These are phyloP conservation scores for Coniella vitis DNA, from an alignment of 2,329 filamentous ascomycete species.

Conservation along the genomic window DNA sequence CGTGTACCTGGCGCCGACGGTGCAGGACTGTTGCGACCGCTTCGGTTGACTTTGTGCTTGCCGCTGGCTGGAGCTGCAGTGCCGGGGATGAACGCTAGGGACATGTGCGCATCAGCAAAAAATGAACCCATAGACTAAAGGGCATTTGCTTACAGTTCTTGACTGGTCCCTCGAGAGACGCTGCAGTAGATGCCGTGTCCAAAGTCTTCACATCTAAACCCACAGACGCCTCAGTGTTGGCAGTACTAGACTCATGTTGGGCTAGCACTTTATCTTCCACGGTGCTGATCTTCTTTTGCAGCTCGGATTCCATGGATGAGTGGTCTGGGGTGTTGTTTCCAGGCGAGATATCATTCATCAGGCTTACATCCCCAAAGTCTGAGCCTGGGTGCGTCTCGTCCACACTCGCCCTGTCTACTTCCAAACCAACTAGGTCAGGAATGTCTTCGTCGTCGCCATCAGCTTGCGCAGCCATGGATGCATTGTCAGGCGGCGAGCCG, in stretches of 20 bases:
- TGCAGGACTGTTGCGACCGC: conserved; percentile 63
- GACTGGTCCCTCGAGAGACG: conserved; percentile 17
- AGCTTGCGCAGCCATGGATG: neutral
- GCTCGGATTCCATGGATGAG: neutral
- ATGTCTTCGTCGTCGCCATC: conserved; percentile 3
- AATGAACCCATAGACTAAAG: too few relatives aligned
- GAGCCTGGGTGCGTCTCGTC: conserved; percentile 12
- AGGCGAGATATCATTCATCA: neutral
- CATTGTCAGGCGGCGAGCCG: neutral
- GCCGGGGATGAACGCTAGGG: conserved; percentile 18
- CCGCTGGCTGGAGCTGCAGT: neutral
- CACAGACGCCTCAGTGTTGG: conserved; percentile 11
- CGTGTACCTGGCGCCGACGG: conserved; percentile 58
- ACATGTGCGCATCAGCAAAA: neutral
- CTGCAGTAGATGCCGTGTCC: conserved; percentile 15
- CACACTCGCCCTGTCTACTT: conserved; percentile 8
- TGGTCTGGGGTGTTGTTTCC: neutral
- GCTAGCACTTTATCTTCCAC: conserved; percentile 2
- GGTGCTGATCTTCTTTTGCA: neutral
- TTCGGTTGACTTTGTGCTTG: conserved; percentile 35
- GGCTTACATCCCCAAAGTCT: conserved; percentile 5
- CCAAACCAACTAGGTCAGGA: conserved; percentile 1
- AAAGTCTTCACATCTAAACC: conserved; percentile 12
- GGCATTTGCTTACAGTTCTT: conserved; percentile 25
- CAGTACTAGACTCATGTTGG: conserved; percentile 3